phyloP scores from a whole-genome alignment of 2,329 filamentous ascomycete species.

The Fusarium burgessii region DNA sequence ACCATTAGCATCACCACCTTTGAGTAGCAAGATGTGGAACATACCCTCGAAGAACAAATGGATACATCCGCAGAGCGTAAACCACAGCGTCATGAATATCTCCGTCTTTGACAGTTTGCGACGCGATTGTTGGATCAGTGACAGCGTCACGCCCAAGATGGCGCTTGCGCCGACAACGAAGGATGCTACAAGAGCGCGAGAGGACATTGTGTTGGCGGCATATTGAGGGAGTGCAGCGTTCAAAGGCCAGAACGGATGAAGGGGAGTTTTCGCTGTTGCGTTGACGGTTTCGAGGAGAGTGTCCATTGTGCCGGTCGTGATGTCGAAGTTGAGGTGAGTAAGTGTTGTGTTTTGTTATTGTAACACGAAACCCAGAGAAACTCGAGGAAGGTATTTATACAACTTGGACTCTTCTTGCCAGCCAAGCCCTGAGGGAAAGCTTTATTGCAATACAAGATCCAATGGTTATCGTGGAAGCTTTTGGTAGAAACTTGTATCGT shows the following conservation, averaged over 20 bases:
- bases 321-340: not conserved
- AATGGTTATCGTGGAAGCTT: no score
- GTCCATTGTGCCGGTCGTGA: constrained; percentile 25
- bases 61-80: constrained; percentile 73
- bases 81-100: constrained; percentile 76
- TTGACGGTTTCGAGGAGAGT: constrained; percentile 4
- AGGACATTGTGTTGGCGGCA: constrained; percentile 72
- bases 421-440: no score
- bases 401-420: no score
- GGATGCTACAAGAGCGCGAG: constrained; percentile 67
- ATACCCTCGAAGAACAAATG: constrained; percentile 58
- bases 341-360: not conserved
- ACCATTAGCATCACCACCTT: not conserved
- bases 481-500: no score
- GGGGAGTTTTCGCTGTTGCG: constrained; percentile 19
- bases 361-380: not conserved
- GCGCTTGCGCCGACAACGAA: constrained; percentile 68
- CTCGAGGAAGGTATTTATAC: no score
- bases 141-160: constrained; percentile 69
- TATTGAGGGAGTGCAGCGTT: constrained; percentile 72
- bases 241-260: constrained; percentile 79
- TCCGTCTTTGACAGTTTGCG: constrained; percentile 67
- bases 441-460: no score
- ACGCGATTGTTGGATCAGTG: constrained; percentile 63
- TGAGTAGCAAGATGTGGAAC: no score